Percentiles rank a stretch among this genome's conserved stretches.
phyloP scores from a whole-genome alignment of 2,329 filamentous ascomycete species.

The Nemania diffusa region DNA sequence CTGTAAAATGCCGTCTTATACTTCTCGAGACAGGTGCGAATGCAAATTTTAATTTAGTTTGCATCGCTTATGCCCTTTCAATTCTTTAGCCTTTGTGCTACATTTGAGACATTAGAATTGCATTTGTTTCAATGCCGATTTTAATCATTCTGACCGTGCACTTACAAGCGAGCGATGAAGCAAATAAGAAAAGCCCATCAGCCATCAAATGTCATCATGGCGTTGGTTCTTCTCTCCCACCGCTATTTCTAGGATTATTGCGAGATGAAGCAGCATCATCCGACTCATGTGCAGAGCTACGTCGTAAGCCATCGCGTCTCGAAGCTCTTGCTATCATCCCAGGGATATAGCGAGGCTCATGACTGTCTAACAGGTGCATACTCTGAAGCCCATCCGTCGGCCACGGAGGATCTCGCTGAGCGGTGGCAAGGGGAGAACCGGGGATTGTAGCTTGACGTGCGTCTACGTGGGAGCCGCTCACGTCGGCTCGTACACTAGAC shows the following conservation, averaged over 20 bases:
- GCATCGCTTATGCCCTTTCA: neutral
- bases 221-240: slow-evolving; percentile 33
- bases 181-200: neutral
- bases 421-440: slow-evolving; percentile 37
- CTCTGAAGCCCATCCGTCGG: slow-evolving; percentile 55
- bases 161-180: neutral
- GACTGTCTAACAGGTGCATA: slow-evolving; percentile 63
- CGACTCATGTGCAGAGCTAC: slow-evolving; percentile 53
- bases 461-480: slow-evolving; percentile 32
- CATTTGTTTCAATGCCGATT: neutral
- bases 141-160: neutral
- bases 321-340: slow-evolving; percentile 70
- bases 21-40: neutral
- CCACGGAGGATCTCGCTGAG: slow-evolving; percentile 52
- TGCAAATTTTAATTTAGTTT: neutral
- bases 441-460: slow-evolving; percentile 27
- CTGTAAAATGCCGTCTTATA: neutral
- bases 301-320: slow-evolving; percentile 56
- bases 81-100: neutral
- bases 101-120: neutral
- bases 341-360: slow-evolving; percentile 77
- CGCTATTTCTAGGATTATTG: slow-evolving; percentile 35
- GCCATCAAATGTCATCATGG: neutral
- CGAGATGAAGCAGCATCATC: slow-evolving; percentile 46
- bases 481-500: slow-evolving; percentile 34